phyloP scores from a whole-genome alignment of 1,284 basidiomycete genomes.

The Takashimella tepidaria region DNA sequence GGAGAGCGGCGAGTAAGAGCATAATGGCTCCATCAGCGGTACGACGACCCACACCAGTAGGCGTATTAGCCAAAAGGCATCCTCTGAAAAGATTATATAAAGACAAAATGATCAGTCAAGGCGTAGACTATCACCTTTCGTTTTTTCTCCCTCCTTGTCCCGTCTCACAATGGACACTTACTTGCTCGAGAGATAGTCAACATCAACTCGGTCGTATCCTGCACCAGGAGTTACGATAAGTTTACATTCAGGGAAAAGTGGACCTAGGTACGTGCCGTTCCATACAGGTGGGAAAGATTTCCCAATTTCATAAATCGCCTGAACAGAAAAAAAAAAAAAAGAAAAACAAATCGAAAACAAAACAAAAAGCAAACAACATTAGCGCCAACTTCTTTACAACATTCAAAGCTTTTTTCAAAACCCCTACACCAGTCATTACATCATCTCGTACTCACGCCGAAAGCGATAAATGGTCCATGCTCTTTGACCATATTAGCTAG shows the following conservation, averaged over 20 bases:
- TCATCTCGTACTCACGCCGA: neutral
- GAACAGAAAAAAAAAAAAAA: too few relatives aligned
- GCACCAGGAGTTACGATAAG: neutral
- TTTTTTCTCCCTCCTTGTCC: too few relatives aligned
- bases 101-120: too few relatives aligned
- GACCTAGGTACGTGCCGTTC: neutral
- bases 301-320: neutral
- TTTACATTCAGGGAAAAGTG: constrained; percentile 5
- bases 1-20: constrained; percentile 20
- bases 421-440: too few relatives aligned
- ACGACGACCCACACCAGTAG: constrained; percentile 20
- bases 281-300: neutral
- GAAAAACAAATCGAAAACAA: too few relatives aligned
- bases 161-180: too few relatives aligned
- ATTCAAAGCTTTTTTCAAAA: too few relatives aligned
- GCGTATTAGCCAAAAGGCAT: constrained; percentile 25
- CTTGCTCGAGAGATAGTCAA: constrained; percentile 5
- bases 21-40: constrained; percentile 27
- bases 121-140: too few relatives aligned
- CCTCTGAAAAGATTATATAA: neutral
- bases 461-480: neutral
- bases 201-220: constrained; percentile 9
- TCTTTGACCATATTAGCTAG: neutral
- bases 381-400: too few relatives aligned
- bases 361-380: too few relatives aligned